Percentiles rank a stretch among this genome's conserved stretches.
Conservation (phyloP, 257 asterid genomes). For the Nicotiana paniculata region DNA sequence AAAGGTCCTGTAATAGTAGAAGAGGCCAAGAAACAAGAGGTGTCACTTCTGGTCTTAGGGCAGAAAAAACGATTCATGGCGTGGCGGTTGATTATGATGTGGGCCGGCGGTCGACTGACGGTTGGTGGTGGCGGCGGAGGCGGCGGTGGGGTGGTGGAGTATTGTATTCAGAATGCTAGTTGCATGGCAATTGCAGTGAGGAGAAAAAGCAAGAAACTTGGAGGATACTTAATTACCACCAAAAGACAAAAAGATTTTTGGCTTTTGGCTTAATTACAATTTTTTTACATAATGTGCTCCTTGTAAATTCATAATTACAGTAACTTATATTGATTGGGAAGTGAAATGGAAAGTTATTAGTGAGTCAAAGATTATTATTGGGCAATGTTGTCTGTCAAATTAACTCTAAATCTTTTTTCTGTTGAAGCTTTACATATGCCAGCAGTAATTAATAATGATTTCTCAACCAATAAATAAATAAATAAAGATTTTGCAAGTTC, state of each 20-base stretch:
- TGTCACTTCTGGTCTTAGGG: conserved; percentile 53
- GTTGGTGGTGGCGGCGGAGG: neutral
- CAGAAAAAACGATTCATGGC: conserved; percentile 62
- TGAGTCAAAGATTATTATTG: neutral
- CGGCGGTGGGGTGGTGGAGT: conserved; percentile 64
- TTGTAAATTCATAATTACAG: neutral
- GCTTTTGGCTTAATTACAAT: conserved; percentile 64
- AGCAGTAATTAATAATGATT: neutral
- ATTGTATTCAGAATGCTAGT: conserved; percentile 72
- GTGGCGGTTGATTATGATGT: conserved; percentile 69
- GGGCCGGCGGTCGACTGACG: conserved; percentile 49
- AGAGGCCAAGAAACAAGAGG: conserved; percentile 47
- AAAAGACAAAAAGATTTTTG: conserved; percentile 76
- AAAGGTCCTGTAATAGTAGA: conserved; percentile 58
- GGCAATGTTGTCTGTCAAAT: neutral
- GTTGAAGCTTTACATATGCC: neutral
- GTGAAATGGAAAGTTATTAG: neutral
- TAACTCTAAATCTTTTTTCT: neutral
- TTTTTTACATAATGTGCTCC: neutral
- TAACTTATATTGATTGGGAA: neutral
- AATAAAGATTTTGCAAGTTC: neutral
- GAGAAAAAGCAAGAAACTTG: conserved; percentile 72
- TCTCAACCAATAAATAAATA: too few species aligned
- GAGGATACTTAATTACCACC: conserved; percentile 83
- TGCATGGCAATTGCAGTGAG: conserved; percentile 90